These are phyloP conservation scores for Ploettnerulaceae sp. DNA, from an alignment of 2,329 filamentous ascomycete species.

Conservation along the genomic window DNA sequence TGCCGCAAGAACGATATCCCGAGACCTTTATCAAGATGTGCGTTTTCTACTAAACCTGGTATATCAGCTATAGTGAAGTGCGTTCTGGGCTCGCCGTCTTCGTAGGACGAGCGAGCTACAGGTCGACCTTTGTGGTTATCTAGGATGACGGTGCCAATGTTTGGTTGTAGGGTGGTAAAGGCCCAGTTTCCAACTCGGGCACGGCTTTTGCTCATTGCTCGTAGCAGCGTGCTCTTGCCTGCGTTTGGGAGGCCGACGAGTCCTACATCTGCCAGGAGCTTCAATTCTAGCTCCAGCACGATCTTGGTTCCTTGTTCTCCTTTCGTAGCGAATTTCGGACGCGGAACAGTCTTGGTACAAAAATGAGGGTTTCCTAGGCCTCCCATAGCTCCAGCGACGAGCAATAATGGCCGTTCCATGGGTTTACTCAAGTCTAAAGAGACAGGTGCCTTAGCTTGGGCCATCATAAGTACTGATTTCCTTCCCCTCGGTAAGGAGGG, in stretches of 20 bases:
- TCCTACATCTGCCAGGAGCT: constrained; percentile 90
- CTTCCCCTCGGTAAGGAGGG: constrained; percentile 52
- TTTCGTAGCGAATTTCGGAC: constrained; percentile 83
- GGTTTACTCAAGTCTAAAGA: constrained; percentile 68
- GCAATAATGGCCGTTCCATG: constrained; percentile 76
- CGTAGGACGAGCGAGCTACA: constrained; percentile 38
- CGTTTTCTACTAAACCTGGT: constrained; percentile 85
- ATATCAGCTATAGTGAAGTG: constrained; percentile 95
- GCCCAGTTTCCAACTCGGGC: constrained; percentile 92
- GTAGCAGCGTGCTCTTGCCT: constrained; percentile 87
- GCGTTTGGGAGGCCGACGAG: constrained; percentile 94
- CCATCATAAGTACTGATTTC: constrained; percentile 46
- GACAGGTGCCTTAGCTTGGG: constrained; percentile 68
- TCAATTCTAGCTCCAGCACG: constrained; percentile 82
- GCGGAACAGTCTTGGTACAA: constrained; percentile 64
- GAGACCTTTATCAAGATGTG: constrained; percentile 85
- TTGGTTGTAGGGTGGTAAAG: constrained; percentile 92
- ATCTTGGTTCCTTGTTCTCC: constrained; percentile 77
- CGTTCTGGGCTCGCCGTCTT: constrained; percentile 55
- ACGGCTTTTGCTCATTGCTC: constrained; percentile 81
- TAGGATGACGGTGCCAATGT: constrained; percentile 91
- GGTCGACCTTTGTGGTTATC: constrained; percentile 81
- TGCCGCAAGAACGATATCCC: constrained; percentile 90
- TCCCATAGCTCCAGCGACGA: constrained; percentile 82
- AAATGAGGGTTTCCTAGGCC: constrained; percentile 95